Evolutionary conservation across 352 stramenopile genomes (phyloP).

Genomic region (Phytophthora foliorum): DNA sequence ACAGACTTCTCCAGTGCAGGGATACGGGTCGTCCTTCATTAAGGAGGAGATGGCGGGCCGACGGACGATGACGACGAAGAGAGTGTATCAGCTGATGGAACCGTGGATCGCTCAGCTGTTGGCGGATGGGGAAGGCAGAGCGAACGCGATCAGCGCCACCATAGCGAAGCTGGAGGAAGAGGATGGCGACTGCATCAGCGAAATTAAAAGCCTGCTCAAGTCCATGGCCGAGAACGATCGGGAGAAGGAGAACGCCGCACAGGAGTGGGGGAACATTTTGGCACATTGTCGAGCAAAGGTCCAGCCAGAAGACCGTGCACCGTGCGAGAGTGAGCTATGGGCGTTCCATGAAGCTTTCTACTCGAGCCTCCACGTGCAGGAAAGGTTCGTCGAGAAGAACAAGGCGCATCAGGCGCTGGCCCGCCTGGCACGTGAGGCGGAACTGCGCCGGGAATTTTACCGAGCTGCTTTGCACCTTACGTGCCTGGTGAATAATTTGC

Average conservation of each 20-base stretch:
- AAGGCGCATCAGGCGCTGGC: constrained; percentile 1
- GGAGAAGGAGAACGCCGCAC: constrained; percentile 5
- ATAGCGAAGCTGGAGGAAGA: constrained; percentile 23
- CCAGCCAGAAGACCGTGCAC: background rate
- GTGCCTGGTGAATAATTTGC: background rate
- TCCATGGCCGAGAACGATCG: background rate
- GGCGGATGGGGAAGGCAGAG: background rate
- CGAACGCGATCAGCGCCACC: constrained; percentile 1
- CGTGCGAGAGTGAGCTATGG: background rate
- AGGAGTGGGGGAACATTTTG: constrained; percentile 12
- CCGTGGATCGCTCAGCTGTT: constrained; percentile 21
- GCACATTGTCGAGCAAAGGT: constrained; percentile 5
- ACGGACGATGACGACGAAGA: background rate
- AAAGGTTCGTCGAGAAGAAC: background rate
- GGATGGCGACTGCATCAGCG: background rate
- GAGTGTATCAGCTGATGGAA: constrained; percentile 22
- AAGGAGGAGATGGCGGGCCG: constrained; percentile 1
- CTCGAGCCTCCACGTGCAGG: background rate
- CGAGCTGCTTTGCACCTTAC: background rate
- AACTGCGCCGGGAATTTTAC: constrained; percentile 24
- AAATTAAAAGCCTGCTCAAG: constrained; percentile 3
- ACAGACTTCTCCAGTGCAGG: background rate
- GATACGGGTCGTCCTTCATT: background rate
- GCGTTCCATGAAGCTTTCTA: background rate
- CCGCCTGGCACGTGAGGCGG: constrained; percentile 7